Conservation (phyloP, 192 early-diverging fungal genomes). For the Jimgerdemannia flammicorona region DNA sequence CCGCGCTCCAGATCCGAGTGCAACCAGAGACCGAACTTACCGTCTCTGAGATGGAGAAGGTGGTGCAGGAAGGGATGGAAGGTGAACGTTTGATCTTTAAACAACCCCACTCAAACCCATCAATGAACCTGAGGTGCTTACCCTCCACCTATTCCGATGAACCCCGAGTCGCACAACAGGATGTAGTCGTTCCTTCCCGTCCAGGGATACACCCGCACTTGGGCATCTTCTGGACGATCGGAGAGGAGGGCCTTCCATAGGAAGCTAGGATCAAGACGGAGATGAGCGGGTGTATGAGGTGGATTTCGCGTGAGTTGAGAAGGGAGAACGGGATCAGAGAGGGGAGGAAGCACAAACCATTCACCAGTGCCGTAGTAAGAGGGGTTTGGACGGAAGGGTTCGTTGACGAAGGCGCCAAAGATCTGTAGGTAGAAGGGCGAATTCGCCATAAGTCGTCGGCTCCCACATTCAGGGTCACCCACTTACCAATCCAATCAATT, state of each 20-base stretch:
- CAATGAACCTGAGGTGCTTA: constrained; percentile 18
- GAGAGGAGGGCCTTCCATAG: constrained; percentile 60
- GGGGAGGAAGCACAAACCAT: constrained; percentile 43
- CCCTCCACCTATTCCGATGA: constrained; percentile 78
- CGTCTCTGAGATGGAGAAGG: constrained; percentile 37
- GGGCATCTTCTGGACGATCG: constrained; percentile 14
- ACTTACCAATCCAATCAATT: no score
- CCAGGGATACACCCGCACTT: constrained; percentile 61
- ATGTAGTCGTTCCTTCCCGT: constrained; percentile 80
- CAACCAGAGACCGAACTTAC: constrained; percentile 74
- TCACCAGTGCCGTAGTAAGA: constrained; percentile 82
- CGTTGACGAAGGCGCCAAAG: constrained; percentile 76
- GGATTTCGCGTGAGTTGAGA: not conserved
- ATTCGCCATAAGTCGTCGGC: constrained; percentile 1
- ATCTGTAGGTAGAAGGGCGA: constrained; percentile 41
- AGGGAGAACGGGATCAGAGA: no score
- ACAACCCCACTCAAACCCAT: not conserved
- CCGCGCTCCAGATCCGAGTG: constrained; percentile 68
- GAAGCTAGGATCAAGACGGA: constrained; percentile 43
- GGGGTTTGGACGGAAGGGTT: constrained; percentile 56
- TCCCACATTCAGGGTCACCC: not conserved
- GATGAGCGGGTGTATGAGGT: not conserved
- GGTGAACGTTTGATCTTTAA: not conserved
- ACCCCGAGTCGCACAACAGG: constrained; percentile 67
- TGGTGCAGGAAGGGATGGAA: no score